A percentile compares a stretch with the other conserved stretches of the same genome.
Evolutionary conservation across 176 grass and related monocot genomes (phyloP).

Genomic region (Zizania latifolia): DNA sequence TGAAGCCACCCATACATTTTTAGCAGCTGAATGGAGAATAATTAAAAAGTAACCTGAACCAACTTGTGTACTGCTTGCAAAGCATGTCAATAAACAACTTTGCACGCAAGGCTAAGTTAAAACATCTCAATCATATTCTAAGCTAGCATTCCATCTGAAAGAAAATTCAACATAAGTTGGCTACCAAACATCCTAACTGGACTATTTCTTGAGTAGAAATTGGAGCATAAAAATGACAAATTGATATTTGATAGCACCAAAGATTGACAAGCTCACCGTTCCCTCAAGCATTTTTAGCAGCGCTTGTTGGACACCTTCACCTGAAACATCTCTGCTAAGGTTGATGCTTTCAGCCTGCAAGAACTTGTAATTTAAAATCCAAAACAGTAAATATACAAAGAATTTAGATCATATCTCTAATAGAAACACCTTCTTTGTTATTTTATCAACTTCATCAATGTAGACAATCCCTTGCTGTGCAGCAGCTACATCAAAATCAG

Average conservation of each 20-base stretch:
- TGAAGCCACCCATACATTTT: neutral
- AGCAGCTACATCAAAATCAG: constrained; percentile 62
- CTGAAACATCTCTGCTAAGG: constrained; percentile 81
- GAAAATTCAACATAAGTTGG: neutral
- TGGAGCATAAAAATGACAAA: neutral
- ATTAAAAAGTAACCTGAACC: neutral
- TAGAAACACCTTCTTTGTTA: constrained; percentile 62
- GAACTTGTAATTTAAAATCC: neutral
- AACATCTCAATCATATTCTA: neutral
- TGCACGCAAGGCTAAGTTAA: neutral
- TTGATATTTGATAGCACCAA: neutral
- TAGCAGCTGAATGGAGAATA: neutral
- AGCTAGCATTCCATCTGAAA: neutral
- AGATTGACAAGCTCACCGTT: constrained; percentile 43
- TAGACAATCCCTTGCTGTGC: constrained; percentile 76
- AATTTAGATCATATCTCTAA: neutral
- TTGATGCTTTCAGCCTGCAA: constrained; percentile 72
- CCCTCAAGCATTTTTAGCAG: constrained; percentile 81
- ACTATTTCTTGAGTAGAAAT: constrained; percentile 9
- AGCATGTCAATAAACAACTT: neutral
- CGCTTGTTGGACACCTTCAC: constrained; percentile 82
- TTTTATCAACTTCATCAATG: constrained; percentile 86
- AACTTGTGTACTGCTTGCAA: neutral
- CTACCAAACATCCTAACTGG: neutral
- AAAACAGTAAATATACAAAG: neutral